Evolutionary conservation across 257 asterid species (phyloP).

Genomic region (Galeopsis tetrahit): DNA sequence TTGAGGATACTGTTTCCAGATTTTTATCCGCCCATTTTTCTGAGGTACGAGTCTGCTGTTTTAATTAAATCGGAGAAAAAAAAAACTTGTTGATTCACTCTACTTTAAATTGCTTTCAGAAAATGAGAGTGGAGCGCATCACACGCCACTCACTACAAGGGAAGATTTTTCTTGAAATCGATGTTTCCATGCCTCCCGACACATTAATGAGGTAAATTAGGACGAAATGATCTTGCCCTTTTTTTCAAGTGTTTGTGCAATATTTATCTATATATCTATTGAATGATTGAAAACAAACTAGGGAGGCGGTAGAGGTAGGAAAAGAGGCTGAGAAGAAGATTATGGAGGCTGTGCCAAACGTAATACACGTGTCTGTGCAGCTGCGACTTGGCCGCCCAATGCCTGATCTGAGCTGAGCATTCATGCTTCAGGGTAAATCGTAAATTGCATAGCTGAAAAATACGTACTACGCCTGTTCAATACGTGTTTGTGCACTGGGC

Average conservation of each 20-base stretch:
- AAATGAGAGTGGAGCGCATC: slow-evolving; percentile 67
- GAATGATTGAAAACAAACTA: slow-evolving; percentile 35
- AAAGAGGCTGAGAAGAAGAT: slow-evolving; percentile 72
- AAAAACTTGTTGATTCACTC: neutral
- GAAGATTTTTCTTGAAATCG: slow-evolving; percentile 74
- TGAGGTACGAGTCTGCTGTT: slow-evolving; percentile 50
- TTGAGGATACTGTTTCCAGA: slow-evolving; percentile 56
- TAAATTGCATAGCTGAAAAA: neutral
- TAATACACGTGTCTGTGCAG: slow-evolving; percentile 61
- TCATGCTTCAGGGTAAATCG: no score
- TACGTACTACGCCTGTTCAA: neutral
- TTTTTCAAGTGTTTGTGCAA: neutral
- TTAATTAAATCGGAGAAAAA: neutral
- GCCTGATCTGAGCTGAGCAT: slow-evolving; percentile 34
- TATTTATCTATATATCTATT: neutral
- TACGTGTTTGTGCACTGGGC: neutral
- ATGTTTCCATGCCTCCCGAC: slow-evolving; percentile 82
- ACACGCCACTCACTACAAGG: slow-evolving; percentile 90
- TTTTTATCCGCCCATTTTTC: slow-evolving; percentile 65
- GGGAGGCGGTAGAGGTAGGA: slow-evolving; percentile 75
- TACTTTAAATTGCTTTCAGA: slow-evolving; percentile 49
- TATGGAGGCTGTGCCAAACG: slow-evolving; percentile 50
- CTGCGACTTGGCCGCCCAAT: slow-evolving; percentile 66
- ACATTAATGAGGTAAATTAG: slow-evolving; percentile 59
- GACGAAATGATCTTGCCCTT: neutral